Percentiles rank a stretch among this genome's conserved stretches.
Evolutionary conservation across 352 stramenopile genomes (phyloP).

Genomic region (Pythium utonaiense): DNA sequence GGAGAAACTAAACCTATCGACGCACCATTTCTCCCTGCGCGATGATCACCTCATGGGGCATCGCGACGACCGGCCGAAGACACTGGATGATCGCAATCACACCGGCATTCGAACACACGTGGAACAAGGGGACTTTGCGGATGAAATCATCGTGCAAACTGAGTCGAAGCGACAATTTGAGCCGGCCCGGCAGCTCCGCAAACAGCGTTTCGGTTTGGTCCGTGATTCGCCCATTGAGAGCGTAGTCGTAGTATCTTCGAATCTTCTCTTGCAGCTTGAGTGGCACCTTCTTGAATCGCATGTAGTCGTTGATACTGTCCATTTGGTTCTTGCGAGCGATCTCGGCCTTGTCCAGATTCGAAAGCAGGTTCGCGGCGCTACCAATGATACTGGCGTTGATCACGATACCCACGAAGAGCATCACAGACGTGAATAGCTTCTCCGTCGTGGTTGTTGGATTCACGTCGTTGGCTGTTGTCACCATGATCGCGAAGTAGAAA

Average conservation of each 20-base stretch:
- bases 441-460: slow-evolving; percentile 47
- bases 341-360: slow-evolving; percentile 71
- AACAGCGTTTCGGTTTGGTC: slow-evolving; percentile 64
- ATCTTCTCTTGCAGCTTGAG: slow-evolving; percentile 67
- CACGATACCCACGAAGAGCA: slow-evolving; percentile 73
- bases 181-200: slow-evolving; percentile 61
- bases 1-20: no score
- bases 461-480: slow-evolving; percentile 61
- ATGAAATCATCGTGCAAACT: slow-evolving; percentile 71
- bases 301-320: slow-evolving; percentile 76
- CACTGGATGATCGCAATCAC: slow-evolving; percentile 75
- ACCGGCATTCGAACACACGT: slow-evolving; percentile 59
- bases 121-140: slow-evolving; percentile 68
- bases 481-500: slow-evolving; percentile 68
- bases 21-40: slow-evolving; percentile 46
- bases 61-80: slow-evolving; percentile 52
- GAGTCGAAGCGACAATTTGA: slow-evolving; percentile 64
- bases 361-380: slow-evolving; percentile 67
- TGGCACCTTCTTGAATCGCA: slow-evolving; percentile 79
- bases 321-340: slow-evolving; percentile 78
- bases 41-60: slow-evolving; percentile 71
- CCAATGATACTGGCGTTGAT: slow-evolving; percentile 82
- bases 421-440: slow-evolving; percentile 59
- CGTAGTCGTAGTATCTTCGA: slow-evolving; percentile 73
- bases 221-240: slow-evolving; percentile 48